These are phyloP conservation scores for Pneumocystis jirovecii DNA, from an alignment of 1,139 yeast genomes.

Conservation along the genomic window DNA sequence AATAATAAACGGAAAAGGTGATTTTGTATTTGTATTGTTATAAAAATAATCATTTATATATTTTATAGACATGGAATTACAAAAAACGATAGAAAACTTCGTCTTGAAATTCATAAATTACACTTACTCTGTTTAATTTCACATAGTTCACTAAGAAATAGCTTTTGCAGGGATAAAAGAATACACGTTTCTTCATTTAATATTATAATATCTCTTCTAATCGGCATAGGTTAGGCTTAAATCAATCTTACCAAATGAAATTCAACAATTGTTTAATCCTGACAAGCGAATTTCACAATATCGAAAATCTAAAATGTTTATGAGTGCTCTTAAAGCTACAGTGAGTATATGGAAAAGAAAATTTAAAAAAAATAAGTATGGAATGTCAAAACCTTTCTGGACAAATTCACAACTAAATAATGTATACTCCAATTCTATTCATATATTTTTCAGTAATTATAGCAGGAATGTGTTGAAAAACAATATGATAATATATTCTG, in stretches of 20 bases:
- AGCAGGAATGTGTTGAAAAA: neutral
- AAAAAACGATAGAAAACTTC: constrained; percentile 38
- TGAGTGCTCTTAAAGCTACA: constrained; percentile 58
- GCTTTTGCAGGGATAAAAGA: constrained; percentile 43
- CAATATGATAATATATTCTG: constrained; percentile 14
- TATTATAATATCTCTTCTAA: neutral
- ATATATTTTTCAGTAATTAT: constrained; percentile 16
- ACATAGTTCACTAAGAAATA: constrained; percentile 65
- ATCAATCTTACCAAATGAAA: constrained; percentile 33
- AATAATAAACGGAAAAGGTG: neutral
- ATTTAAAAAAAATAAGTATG: constrained; percentile 17
- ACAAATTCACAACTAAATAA: constrained; percentile 1
- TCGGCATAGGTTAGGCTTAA: constrained; percentile 15
- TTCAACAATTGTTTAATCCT: constrained; percentile 37
- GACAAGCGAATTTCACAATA: constrained; percentile 26
- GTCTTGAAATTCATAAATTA: constrained; percentile 46
- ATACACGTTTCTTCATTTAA: constrained; percentile 22
- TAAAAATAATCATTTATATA: neutral
- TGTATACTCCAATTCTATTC: constrained; percentile 1
- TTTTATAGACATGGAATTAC: constrained; percentile 26
- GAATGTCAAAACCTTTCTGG: constrained; percentile 9
- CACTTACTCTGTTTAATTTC: constrained; percentile 42
- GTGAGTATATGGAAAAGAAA: constrained; percentile 30
- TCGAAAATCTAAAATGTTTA: constrained; percentile 48
- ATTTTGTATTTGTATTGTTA: neutral